Percentiles rank a stretch among this genome's conserved stretches.
phyloP scores from a whole-genome alignment of 371 early-diverging fungal species.

The Saksenaea oblongispora region DNA sequence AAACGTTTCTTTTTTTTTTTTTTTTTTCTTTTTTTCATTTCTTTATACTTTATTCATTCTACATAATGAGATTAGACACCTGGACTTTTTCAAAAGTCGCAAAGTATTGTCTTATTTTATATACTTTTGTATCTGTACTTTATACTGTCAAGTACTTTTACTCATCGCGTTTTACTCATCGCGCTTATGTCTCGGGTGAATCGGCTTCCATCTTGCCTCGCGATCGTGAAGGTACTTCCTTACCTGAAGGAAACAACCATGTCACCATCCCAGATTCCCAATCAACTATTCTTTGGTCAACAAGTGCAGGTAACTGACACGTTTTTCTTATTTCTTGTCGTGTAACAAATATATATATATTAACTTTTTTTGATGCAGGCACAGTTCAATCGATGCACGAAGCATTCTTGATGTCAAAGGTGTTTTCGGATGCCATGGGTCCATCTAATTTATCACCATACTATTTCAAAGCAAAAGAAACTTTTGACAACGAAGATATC shows the following conservation, averaged over 20 bases:
- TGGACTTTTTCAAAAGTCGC: conserved; percentile 13
- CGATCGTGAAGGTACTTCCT: conserved; percentile 3
- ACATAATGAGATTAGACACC: conserved; percentile 12
- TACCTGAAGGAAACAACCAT: conserved; percentile 1
- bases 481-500: conserved; percentile 58
- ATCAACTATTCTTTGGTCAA: background rate
- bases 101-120: conserved; percentile 17
- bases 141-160: conserved; percentile 25
- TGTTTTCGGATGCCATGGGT: conserved; percentile 65
- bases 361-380: conserved; percentile 5
- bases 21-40: conserved; percentile 1
- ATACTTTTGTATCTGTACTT: conserved; percentile 22
- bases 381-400: conserved; percentile 38
- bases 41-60: conserved; percentile 6
- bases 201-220: background rate
- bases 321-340: background rate
- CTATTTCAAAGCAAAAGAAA: conserved; percentile 54
- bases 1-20: conserved; percentile 6
- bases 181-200: conserved; percentile 3
- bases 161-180: conserved; percentile 3
- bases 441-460: conserved; percentile 66
- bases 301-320: background rate
- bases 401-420: conserved; percentile 58
- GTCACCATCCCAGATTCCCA: background rate
- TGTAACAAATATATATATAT: background rate